Evolutionary conservation across 495 filamentous ascomycete species (phyloP).

Genomic region (Aspergillus mulundensis): DNA sequence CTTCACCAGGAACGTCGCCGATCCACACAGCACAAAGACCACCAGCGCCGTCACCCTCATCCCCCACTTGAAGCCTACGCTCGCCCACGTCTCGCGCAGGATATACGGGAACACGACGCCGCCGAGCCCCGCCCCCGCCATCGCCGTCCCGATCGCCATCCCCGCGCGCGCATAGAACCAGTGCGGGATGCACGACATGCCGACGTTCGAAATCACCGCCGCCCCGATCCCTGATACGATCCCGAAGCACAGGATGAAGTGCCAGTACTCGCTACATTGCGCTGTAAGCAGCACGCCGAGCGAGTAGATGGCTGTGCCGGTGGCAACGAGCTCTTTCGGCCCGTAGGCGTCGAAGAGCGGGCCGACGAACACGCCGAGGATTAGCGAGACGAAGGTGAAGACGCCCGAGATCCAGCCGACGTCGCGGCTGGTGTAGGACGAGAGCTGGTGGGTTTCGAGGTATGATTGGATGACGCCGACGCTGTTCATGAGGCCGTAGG

Average conservation of each 20-base stretch:
- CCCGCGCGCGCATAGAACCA: slow-evolving; percentile 38
- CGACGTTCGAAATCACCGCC: slow-evolving; percentile 55
- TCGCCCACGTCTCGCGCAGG: slow-evolving; percentile 47
- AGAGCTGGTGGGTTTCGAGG: slow-evolving; percentile 56
- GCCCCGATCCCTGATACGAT: slow-evolving; percentile 42
- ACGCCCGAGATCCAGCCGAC: slow-evolving; percentile 64
- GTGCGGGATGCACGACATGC: slow-evolving; percentile 35
- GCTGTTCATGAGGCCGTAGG: slow-evolving; percentile 60
- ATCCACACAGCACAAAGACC: slow-evolving; percentile 46
- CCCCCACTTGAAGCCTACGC: slow-evolving; percentile 57
- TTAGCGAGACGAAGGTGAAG: slow-evolving; percentile 60
- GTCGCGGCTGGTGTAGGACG: slow-evolving; percentile 47
- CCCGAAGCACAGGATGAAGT: slow-evolving; percentile 52
- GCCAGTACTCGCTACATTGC: slow-evolving; percentile 55
- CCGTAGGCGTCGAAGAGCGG: slow-evolving; percentile 63
- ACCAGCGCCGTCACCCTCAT: slow-evolving; percentile 58
- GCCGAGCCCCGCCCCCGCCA: slow-evolving; percentile 42
- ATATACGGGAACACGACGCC: slow-evolving; percentile 61
- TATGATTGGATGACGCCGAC: slow-evolving; percentile 62
- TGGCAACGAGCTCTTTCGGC: slow-evolving; percentile 47
- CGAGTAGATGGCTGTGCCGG: slow-evolving; percentile 48
- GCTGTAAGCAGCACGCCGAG: slow-evolving; percentile 52
- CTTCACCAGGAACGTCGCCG: slow-evolving; percentile 38
- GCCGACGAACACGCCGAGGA: slow-evolving; percentile 59
- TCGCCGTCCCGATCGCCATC: slow-evolving; percentile 36